phyloP scores from a whole-genome alignment of 2,329 filamentous ascomycete species.

The Aspergillus ibericus region DNA sequence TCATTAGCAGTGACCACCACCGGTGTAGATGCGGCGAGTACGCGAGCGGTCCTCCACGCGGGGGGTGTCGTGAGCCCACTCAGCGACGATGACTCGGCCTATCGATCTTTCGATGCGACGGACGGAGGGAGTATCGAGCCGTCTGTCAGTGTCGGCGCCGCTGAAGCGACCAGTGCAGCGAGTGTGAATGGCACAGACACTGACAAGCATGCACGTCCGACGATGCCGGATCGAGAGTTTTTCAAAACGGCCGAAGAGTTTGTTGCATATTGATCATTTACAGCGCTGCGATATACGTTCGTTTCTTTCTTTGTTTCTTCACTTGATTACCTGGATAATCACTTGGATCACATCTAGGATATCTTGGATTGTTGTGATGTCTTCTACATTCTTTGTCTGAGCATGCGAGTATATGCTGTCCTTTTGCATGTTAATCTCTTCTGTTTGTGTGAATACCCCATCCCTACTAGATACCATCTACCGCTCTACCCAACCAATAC shows the following conservation, averaged over 20 bases:
- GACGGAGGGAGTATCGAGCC: slow-evolving; percentile 12
- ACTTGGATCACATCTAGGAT: too few species aligned
- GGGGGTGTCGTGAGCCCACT: slow-evolving; percentile 28
- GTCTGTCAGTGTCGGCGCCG: background rate
- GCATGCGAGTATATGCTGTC: background rate
- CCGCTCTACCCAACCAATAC: background rate
- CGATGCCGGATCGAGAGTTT: slow-evolving; percentile 30
- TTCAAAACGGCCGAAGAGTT: slow-evolving; percentile 32
- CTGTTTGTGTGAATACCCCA: background rate
- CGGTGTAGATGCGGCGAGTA: slow-evolving; percentile 30
- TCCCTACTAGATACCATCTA: background rate
- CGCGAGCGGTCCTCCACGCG: slow-evolving; percentile 29
- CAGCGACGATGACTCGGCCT: slow-evolving; percentile 16
- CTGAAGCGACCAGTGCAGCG: background rate
- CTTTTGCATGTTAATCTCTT: background rate
- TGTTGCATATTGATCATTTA: background rate
- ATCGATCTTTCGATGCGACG: slow-evolving; percentile 26
- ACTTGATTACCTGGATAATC: too few species aligned
- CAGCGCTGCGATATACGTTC: background rate
- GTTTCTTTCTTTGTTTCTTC: background rate
- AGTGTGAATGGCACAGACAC: background rate
- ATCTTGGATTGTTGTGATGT: too few species aligned
- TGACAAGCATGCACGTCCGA: slow-evolving; percentile 17
- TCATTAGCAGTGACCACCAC: slow-evolving; percentile 20
- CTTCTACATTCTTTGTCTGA: background rate